A percentile compares a stretch with the other conserved stretches of the same genome.
These are phyloP conservation scores for Exophiala dermatitidis DNA, from an alignment of 2,329 filamentous ascomycete genomes.

Conservation along the genomic window DNA sequence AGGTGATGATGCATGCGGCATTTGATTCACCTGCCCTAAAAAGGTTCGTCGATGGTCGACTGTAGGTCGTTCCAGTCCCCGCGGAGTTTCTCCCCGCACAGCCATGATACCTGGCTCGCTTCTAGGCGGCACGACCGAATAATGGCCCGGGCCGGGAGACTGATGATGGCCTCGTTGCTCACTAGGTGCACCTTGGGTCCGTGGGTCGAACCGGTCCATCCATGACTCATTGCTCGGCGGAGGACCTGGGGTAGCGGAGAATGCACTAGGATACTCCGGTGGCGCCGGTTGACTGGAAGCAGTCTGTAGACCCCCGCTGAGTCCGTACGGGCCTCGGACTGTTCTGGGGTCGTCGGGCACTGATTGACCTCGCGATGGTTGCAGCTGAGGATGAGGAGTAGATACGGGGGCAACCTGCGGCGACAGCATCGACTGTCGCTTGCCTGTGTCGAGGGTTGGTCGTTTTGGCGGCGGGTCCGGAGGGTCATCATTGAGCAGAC, in stretches of 20 bases:
- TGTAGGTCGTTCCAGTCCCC: constrained; percentile 14
- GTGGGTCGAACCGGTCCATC: constrained; percentile 26
- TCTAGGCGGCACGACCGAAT: constrained; percentile 21
- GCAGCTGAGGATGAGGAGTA: constrained; percentile 1
- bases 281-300: constrained; percentile 6
- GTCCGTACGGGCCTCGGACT: constrained; percentile 11
- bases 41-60: constrained; percentile 21
- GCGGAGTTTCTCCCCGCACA: constrained; percentile 12
- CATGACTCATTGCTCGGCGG: constrained; percentile 20
- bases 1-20: constrained; percentile 22
- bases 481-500: constrained; percentile 43
- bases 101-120: constrained; percentile 9
- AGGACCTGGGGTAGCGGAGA: constrained; percentile 10
- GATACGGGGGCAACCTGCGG: constrained; percentile 11
- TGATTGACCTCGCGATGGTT: constrained; percentile 8
- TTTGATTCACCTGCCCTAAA: constrained; percentile 17
- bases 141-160: constrained; percentile 22
- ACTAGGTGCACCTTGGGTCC: constrained; percentile 11
- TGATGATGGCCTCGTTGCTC: constrained; percentile 22
- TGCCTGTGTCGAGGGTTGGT: constrained; percentile 35
- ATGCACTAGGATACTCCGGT: constrained; percentile 11
- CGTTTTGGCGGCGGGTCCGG: constrained; percentile 43
- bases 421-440: constrained; percentile 22
- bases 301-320: constrained; percentile 6
- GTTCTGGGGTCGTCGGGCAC: constrained; percentile 12